These are phyloP conservation scores for Hydnomerulius pinastri DNA, from an alignment of 768 basidiomycete genomes.

Conservation along the genomic window DNA sequence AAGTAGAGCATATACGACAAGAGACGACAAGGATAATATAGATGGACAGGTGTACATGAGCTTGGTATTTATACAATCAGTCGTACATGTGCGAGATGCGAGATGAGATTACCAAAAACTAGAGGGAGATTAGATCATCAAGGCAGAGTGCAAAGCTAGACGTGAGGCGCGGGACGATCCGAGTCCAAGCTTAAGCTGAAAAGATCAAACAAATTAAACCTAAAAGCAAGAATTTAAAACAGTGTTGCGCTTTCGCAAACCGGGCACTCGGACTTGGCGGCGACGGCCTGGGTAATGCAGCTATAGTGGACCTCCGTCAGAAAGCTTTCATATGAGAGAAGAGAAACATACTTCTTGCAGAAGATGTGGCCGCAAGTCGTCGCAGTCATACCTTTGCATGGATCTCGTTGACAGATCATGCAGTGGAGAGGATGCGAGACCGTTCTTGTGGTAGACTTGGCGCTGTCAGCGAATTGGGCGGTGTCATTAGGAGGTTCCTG, in stretches of 20 bases:
- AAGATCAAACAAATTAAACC: conserved; percentile 52
- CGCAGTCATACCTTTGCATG: conserved; percentile 54
- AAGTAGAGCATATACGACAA: too few relatives aligned
- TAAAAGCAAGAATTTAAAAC: conserved; percentile 58
- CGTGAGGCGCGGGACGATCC: background rate
- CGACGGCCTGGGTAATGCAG: conserved; percentile 54
- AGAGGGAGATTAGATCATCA: too few relatives aligned
- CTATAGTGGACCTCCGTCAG: conserved; percentile 28
- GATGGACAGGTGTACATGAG: too few relatives aligned
- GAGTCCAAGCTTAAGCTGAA: conserved; percentile 14
- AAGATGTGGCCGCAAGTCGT: conserved; percentile 68
- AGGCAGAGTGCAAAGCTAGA: too few relatives aligned
- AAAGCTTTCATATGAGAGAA: background rate
- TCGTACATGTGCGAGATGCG: too few relatives aligned
- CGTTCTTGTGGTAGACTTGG: background rate
- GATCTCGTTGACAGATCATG: conserved; percentile 48
- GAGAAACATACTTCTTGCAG: conserved; percentile 48
- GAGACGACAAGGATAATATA: too few relatives aligned
- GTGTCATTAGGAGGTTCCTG: background rate
- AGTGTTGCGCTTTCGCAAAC: conserved; percentile 52
- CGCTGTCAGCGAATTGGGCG: background rate
- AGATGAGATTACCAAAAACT: too few relatives aligned
- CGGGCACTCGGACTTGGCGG: conserved; percentile 50
- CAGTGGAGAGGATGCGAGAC: conserved; percentile 42
- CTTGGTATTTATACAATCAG: too few relatives aligned